Conservation (phyloP, 2,329 filamentous ascomycete genomes). For the Colletotrichum falcatum region DNA sequence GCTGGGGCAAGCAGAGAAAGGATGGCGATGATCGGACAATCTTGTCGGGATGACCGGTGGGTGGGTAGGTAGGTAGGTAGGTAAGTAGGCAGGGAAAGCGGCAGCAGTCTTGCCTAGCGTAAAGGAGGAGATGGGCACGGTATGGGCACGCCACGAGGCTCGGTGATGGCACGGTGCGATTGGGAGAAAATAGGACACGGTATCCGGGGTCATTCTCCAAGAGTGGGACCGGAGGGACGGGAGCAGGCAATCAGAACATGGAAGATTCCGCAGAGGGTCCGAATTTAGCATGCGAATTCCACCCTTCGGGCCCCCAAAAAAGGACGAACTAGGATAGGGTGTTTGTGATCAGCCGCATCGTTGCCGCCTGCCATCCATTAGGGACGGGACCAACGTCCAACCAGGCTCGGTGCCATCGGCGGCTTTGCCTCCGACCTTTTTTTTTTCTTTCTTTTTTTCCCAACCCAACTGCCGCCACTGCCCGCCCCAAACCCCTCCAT, state of each 20-base stretch:
- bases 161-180: conserved; percentile 30
- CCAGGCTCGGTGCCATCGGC: conserved; percentile 24
- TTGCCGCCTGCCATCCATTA: conserved; percentile 12
- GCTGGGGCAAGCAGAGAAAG: conserved; percentile 20
- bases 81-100: conserved; percentile 1
- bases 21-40: conserved; percentile 22
- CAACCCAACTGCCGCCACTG: conserved; percentile 16
- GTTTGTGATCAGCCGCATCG: conserved; percentile 34
- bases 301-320: not conserved
- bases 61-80: conserved; percentile 2
- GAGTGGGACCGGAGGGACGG: conserved; percentile 29
- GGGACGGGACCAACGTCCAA: conserved; percentile 9
- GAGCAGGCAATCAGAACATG: conserved; percentile 33
- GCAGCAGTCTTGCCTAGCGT: not conserved
- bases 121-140: conserved; percentile 26
- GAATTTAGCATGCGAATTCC: conserved; percentile 29
- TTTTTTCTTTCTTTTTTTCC: too few species aligned
- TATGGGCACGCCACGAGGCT: conserved; percentile 29
- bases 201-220: conserved; percentile 20
- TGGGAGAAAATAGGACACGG: not conserved
- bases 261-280: conserved; percentile 35
- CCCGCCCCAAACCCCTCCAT: conserved; percentile 5
- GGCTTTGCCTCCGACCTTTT: conserved; percentile 24
- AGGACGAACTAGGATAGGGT: conserved; percentile 13
- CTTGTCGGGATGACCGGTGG: conserved; percentile 17